phyloP scores from a whole-genome alignment of 208 protist genomes.

The Plasmodiophora brassicae region DNA sequence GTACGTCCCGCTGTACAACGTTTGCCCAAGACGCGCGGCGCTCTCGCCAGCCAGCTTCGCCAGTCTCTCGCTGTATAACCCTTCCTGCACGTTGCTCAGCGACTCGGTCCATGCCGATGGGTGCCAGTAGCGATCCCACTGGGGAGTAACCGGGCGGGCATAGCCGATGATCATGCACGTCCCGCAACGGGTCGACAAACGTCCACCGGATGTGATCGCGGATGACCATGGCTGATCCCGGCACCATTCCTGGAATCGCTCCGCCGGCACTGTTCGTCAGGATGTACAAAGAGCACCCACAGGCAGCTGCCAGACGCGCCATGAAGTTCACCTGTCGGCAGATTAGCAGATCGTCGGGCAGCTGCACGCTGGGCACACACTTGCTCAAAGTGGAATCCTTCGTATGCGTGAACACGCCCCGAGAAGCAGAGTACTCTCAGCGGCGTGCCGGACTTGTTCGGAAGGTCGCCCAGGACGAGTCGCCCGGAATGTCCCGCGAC shows the following conservation, averaged over 20 bases:
- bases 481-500: neutral
- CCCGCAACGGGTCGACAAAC: neutral
- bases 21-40: neutral
- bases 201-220: neutral
- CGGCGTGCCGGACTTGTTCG: neutral
- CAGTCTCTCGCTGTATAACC: neutral
- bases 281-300: neutral
- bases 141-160: neutral
- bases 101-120: neutral
- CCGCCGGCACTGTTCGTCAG: neutral
- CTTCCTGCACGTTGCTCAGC: neutral
- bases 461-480: neutral
- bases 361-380: neutral
- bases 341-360: neutral
- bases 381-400: neutral
- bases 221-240: neutral
- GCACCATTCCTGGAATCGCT: neutral
- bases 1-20: neutral
- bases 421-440: neutral
- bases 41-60: neutral
- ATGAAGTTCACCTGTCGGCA: neutral
- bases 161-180: neutral
- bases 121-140: neutral
- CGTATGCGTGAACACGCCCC: neutral
- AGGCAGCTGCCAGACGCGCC: neutral